phyloP scores from a whole-genome alignment of 176 grass and related monocot genomes.

The Cenchrus fungigraminus region DNA sequence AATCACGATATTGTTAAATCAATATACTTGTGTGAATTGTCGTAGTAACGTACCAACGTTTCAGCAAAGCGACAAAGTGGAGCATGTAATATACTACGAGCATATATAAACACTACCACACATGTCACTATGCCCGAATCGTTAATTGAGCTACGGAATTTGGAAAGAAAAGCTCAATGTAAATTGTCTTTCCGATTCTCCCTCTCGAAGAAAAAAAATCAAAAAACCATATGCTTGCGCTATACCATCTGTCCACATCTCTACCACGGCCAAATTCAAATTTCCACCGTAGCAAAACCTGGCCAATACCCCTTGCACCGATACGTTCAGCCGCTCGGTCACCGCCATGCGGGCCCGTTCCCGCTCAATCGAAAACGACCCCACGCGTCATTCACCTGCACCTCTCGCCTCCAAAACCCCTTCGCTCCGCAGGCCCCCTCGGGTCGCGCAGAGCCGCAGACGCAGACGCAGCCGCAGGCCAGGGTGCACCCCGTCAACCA shows the following conservation, averaged over 20 bases:
- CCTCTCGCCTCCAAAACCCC: neutral
- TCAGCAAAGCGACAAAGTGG: neutral
- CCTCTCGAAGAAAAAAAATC: no score
- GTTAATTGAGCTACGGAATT: no score
- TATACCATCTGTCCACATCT: neutral
- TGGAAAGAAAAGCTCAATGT: neutral
- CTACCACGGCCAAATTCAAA: conserved; percentile 27
- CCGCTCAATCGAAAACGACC: neutral
- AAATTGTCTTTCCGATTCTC: neutral
- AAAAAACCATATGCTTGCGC: neutral
- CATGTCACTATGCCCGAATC: no score
- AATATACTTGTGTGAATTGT: neutral
- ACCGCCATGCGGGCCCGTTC: neutral
- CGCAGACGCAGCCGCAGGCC: neutral
- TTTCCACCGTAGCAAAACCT: conserved; percentile 6
- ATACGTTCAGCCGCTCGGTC: rapidly evolving
- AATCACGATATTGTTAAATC: neutral
- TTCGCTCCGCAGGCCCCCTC: neutral
- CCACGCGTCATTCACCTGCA: neutral
- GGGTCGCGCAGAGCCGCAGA: neutral
- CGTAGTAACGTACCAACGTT: neutral
- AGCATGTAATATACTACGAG: neutral
- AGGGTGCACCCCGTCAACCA: neutral
- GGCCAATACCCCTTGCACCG: neutral
- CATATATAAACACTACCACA: neutral